phyloP scores from a whole-genome alignment of 805 yeast genomes.

The Barnettozyma botsteinii region DNA sequence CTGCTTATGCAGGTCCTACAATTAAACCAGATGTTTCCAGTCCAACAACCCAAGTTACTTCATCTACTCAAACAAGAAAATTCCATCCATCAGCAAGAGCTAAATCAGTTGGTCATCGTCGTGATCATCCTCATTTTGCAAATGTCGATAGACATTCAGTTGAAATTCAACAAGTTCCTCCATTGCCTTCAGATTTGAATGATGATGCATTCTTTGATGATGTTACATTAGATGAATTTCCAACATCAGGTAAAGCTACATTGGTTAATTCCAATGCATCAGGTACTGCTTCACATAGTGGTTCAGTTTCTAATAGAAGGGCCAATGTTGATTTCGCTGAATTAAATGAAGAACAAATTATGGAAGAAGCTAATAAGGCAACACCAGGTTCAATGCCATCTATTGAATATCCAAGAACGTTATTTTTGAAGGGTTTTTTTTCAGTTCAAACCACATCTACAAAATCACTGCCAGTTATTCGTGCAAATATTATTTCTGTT shows the following conservation, averaged over 20 bases:
- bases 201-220: slow-evolving; percentile 48
- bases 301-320: slow-evolving; percentile 4
- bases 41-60: slow-evolving; percentile 8
- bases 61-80: slow-evolving; percentile 23
- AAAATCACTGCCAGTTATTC: slow-evolving; percentile 81
- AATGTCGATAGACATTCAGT: neutral
- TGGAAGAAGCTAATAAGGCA: slow-evolving; percentile 48
- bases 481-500: slow-evolving; percentile 76
- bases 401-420: slow-evolving; percentile 85
- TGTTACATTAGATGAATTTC: slow-evolving; percentile 53
- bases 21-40: slow-evolving; percentile 2
- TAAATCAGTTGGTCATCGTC: slow-evolving; percentile 79
- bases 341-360: slow-evolving; percentile 42
- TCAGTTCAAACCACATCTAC: slow-evolving; percentile 94
- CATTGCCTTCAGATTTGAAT: slow-evolving; percentile 28
- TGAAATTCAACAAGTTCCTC: slow-evolving; percentile 21
- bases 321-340: slow-evolving; percentile 16
- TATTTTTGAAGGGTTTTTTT: slow-evolving; percentile 88
- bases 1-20: slow-evolving; percentile 21
- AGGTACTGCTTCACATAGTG: slow-evolving; percentile 2
- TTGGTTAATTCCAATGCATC: slow-evolving; percentile 17
- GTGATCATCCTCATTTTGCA: slow-evolving; percentile 30
- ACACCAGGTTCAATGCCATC: slow-evolving; percentile 84
- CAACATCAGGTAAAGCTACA: slow-evolving; percentile 16
- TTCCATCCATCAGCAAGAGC: slow-evolving; percentile 84